Conservation (phyloP, 2,329 filamentous ascomycete genomes). For the Arthrinium phaeospermum region DNA sequence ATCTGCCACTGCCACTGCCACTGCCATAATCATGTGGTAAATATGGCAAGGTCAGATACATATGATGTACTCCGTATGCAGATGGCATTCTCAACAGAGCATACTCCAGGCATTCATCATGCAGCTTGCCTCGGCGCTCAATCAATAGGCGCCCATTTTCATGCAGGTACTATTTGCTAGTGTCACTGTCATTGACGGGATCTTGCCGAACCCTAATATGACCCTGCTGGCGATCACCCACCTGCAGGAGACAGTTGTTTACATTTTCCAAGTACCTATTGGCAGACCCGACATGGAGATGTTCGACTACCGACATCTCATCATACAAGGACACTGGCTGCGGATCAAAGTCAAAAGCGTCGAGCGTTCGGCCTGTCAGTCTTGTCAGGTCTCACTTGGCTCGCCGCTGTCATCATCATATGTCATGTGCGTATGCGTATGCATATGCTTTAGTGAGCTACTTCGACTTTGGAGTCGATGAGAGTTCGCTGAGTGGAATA, state of each 20-base stretch:
- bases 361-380: neutral
- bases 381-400: neutral
- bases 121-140: neutral
- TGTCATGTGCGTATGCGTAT: neutral
- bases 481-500: neutral
- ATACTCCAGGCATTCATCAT: neutral
- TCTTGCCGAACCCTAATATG: slow-evolving; percentile 6
- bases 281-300: neutral
- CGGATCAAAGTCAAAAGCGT: neutral
- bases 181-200: neutral
- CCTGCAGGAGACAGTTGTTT: neutral
- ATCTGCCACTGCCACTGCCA: neutral
- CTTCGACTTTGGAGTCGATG: neutral
- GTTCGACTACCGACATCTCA: neutral
- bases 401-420: neutral
- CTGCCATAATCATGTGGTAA: neutral
- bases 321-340: no score
- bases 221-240: neutral
- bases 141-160: neutral
- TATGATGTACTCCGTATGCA: no score
- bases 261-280: neutral
- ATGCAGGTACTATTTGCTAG: neutral
- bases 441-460: neutral
- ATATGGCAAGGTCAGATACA: no score
- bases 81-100: no score